Conservation (phyloP, 257 asterid genomes). For the Prunella vulgaris region DNA sequence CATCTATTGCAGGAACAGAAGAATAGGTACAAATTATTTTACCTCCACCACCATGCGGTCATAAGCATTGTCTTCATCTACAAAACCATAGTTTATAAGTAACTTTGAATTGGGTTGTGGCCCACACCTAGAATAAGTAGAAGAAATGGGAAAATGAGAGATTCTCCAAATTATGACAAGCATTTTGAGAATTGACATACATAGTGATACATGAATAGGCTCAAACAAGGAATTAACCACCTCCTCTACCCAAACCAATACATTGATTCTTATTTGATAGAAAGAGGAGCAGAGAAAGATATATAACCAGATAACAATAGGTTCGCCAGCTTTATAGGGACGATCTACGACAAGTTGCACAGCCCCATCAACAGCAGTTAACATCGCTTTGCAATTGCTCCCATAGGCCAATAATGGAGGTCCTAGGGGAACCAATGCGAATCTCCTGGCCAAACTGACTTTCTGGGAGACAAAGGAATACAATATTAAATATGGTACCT, state of each 20-base stretch:
- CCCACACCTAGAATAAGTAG: constrained; percentile 63
- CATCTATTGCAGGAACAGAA: constrained; percentile 16
- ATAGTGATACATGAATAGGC: constrained; percentile 7
- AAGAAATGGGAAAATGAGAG: neutral
- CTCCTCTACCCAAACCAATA: constrained; percentile 11
- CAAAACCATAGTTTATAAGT: constrained; percentile 94
- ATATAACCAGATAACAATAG: constrained; percentile 83
- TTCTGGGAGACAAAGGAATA: constrained; percentile 52
- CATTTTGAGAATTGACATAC: neutral
- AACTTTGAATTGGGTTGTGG: constrained; percentile 95
- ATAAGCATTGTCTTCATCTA: constrained; percentile 85
- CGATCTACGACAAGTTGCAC: constrained; percentile 93
- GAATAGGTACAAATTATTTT: constrained; percentile 6
- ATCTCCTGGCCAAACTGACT: constrained; percentile 96
- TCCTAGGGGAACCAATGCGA: constrained; percentile 94
- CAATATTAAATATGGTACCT: constrained; percentile 4
- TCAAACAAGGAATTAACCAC: neutral
- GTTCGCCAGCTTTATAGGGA: constrained; percentile 72
- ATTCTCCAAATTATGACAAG: constrained; percentile 21
- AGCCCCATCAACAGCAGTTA: constrained; percentile 74
- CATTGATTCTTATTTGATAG: neutral
- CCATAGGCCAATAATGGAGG: constrained; percentile 81
- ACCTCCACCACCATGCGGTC: constrained; percentile 92
- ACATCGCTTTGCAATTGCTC: constrained; percentile 97
- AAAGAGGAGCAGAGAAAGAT: constrained; percentile 24